Percentiles rank a stretch among this genome's conserved stretches.
phyloP scores from a whole-genome alignment of 2,329 filamentous ascomycete genomes.

The Pseudohalonectria lignicola region DNA sequence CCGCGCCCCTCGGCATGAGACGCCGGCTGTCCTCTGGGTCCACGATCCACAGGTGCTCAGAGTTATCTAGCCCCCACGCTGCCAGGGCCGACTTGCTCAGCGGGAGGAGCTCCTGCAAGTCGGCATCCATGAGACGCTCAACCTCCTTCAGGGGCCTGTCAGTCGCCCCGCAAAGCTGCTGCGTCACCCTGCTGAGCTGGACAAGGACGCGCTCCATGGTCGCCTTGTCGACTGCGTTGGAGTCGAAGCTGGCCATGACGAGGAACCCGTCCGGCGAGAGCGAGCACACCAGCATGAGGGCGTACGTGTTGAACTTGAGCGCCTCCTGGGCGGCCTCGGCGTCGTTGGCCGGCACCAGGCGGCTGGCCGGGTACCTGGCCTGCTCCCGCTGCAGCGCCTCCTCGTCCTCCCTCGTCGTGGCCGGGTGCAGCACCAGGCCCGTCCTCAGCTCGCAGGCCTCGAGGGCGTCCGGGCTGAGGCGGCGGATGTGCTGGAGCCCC shows the following conservation, averaged over 20 bases:
- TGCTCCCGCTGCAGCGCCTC: slow-evolving; percentile 5
- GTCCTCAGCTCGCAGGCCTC: slow-evolving; percentile 46
- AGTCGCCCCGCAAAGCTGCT: slow-evolving; percentile 31
- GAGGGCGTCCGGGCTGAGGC: slow-evolving; percentile 40
- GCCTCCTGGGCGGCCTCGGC: slow-evolving; percentile 48
- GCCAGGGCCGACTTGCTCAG: not conserved
- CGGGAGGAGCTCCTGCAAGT: slow-evolving; percentile 8
- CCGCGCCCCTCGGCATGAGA: slow-evolving; percentile 25
- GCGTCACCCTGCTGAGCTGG: slow-evolving; percentile 39
- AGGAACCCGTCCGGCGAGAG: slow-evolving; percentile 43
- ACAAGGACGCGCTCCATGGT: slow-evolving; percentile 41
- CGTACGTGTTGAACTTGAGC: slow-evolving; percentile 47
- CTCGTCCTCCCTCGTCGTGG: slow-evolving; percentile 17
- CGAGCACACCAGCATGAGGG: slow-evolving; percentile 55
- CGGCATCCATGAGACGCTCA: slow-evolving; percentile 20
- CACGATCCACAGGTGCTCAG: slow-evolving; percentile 23
- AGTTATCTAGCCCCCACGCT: not conserved
- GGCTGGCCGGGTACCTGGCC: slow-evolving; percentile 8
- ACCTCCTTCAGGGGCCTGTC: slow-evolving; percentile 21
- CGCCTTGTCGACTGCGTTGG: slow-evolving; percentile 38
- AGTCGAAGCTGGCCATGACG: slow-evolving; percentile 55
- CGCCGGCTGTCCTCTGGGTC: slow-evolving; percentile 21
- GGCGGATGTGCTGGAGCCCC: slow-evolving; percentile 48
- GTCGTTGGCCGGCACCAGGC: slow-evolving; percentile 37
- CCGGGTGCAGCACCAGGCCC: slow-evolving; percentile 42